A percentile compares a stretch with the other conserved stretches of the same genome.
Conservation (phyloP, 148 eudicot genomes). For the Fagopyrum esculentum region DNA sequence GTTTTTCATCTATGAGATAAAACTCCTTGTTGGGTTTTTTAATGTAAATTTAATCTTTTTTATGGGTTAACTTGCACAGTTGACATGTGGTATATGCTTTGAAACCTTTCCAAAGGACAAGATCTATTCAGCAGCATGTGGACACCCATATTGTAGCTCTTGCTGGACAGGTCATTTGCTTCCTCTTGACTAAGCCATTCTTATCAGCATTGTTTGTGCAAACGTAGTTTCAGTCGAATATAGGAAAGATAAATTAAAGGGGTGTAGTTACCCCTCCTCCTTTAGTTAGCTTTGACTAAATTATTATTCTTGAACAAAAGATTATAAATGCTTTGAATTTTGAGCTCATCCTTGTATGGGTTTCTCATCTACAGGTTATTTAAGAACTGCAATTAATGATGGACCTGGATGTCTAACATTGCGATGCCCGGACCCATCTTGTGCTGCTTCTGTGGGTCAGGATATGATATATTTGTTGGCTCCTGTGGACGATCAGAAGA, state of each 20-base stretch:
- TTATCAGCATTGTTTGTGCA: background rate
- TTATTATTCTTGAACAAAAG: background rate
- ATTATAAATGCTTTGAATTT: background rate
- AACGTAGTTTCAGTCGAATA: background rate
- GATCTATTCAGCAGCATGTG: conserved; percentile 68
- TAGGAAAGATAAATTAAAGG: background rate
- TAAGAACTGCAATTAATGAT: conserved; percentile 58
- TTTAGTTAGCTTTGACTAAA: background rate
- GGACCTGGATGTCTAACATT: conserved; percentile 71
- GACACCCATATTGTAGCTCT: conserved; percentile 62
- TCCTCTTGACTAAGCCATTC: background rate
- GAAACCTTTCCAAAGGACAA: conserved; percentile 43
- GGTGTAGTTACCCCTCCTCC: background rate
- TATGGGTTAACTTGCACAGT: conserved; percentile 24
- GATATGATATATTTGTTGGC: conserved; percentile 44
- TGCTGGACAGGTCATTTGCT: conserved; percentile 64
- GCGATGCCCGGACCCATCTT: conserved; percentile 66
- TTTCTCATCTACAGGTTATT: conserved; percentile 34
- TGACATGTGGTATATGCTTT: conserved; percentile 82
- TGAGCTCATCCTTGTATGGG: background rate
- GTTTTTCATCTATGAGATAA: background rate
- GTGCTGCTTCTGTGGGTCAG: conserved; percentile 49
- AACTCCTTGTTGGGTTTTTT: background rate
- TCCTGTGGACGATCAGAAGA: conserved; percentile 48
- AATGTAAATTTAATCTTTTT: background rate